Conservation (phyloP, 495 filamentous ascomycete genomes). For the Wilcoxina mikolae region DNA sequence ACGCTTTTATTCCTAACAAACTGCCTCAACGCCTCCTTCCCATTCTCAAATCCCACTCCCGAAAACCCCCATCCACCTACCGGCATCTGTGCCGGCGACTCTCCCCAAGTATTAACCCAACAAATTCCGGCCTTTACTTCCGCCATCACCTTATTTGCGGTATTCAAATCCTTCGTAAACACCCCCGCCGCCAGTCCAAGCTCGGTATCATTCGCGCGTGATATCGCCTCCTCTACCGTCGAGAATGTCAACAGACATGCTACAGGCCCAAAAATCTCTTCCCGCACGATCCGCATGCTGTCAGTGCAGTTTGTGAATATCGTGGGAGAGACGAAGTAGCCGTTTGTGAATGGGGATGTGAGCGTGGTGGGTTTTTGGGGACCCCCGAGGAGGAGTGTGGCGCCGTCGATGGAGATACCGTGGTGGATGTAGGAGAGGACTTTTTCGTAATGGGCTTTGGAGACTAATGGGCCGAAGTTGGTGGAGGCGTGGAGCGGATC, state of each 20-base stretch:
- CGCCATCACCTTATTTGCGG: slow-evolving; percentile 58
- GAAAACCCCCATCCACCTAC: slow-evolving; percentile 38
- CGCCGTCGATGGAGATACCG: slow-evolving; percentile 53
- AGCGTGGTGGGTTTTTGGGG: slow-evolving; percentile 36
- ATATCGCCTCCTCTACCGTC: slow-evolving; percentile 54
- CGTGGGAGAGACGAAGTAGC: slow-evolving; percentile 55
- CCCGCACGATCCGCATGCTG: slow-evolving; percentile 53
- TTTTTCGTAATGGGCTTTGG: slow-evolving; percentile 51
- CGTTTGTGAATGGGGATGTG: slow-evolving; percentile 41
- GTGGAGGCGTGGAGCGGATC: slow-evolving; percentile 51
- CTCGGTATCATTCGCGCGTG: slow-evolving; percentile 67
- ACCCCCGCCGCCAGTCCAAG: slow-evolving; percentile 76
- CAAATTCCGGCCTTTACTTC: slow-evolving; percentile 64
- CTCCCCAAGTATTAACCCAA: slow-evolving; percentile 37
- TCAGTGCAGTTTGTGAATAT: slow-evolving; percentile 64
- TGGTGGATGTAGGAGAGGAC: slow-evolving; percentile 53
- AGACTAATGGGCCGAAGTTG: slow-evolving; percentile 66
- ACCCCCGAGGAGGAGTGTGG: slow-evolving; percentile 57
- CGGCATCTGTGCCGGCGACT: slow-evolving; percentile 38
- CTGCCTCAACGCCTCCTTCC: slow-evolving; percentile 3
- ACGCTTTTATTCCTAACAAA: slow-evolving; percentile 8
- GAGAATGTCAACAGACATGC: slow-evolving; percentile 57
- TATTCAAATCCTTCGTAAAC: slow-evolving; percentile 66
- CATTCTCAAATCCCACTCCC: slow-evolving; percentile 32
- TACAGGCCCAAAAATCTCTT: slow-evolving; percentile 75